Conservation (phyloP, 306 rosid species). For the Vigna reflexopilosa region DNA sequence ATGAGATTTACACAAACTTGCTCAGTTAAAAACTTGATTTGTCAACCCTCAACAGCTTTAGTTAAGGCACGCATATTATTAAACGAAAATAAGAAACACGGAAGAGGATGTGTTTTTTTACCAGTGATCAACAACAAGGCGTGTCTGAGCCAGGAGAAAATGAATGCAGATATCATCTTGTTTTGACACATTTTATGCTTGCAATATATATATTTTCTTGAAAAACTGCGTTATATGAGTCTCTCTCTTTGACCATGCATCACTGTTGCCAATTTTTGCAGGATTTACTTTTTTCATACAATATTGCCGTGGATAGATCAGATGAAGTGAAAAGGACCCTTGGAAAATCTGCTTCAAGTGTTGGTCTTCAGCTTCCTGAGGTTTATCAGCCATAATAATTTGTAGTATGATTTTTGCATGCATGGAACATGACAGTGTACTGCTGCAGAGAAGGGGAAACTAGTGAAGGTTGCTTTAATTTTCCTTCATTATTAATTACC, state of each 20-base stretch:
- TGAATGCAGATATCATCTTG: slow-evolving; percentile 2
- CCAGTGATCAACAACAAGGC: slow-evolving; percentile 21
- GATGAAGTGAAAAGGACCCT: slow-evolving; percentile 80
- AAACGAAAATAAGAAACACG: slow-evolving; percentile 9
- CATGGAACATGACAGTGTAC: slow-evolving; percentile 9
- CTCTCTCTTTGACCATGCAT: slow-evolving; percentile 20
- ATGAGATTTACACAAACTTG: background rate
- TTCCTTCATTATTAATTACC: background rate
- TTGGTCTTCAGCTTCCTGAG: slow-evolving; percentile 91
- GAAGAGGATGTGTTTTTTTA: slow-evolving; percentile 10
- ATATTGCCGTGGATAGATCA: slow-evolving; percentile 87
- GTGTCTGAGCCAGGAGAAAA: slow-evolving; percentile 16
- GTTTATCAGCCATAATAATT: slow-evolving; percentile 64
- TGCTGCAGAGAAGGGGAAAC: slow-evolving; percentile 23
- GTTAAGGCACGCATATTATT: slow-evolving; percentile 16
- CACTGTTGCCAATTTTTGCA: slow-evolving; percentile 51
- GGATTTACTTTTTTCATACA: slow-evolving; percentile 89
- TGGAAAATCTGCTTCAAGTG: slow-evolving; percentile 93
- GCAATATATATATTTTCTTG: background rate
- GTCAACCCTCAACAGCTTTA: slow-evolving; percentile 30
- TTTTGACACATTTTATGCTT: slow-evolving; percentile 30
- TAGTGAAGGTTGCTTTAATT: slow-evolving; percentile 8
- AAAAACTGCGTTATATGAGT: background rate
- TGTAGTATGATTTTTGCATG: background rate
- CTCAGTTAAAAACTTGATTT: slow-evolving; percentile 15